Percentiles rank a stretch among this genome's conserved stretches.
These are phyloP conservation scores for Cadophora malorum DNA, from an alignment of 2,329 filamentous ascomycete species.

Conservation along the genomic window DNA sequence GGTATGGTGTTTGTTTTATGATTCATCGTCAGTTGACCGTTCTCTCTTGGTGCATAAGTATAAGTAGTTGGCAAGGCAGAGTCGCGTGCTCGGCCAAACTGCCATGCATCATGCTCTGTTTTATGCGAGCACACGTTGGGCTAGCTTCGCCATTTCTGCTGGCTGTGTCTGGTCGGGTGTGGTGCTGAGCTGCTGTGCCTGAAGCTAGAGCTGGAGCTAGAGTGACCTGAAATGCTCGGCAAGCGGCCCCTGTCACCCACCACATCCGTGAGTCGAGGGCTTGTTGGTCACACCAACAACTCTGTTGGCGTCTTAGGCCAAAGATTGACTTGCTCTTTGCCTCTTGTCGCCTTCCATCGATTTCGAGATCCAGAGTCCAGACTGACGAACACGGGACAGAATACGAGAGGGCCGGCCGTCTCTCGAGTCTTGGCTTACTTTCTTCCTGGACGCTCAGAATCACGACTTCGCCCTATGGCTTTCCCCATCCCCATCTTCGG, in stretches of 20 bases:
- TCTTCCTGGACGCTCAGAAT: not conserved
- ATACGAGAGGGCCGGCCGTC: not conserved
- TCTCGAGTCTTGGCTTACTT: not conserved
- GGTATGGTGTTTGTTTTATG: not conserved
- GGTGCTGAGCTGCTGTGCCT: no score
- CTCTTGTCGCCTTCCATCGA: no score
- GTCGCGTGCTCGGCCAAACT: not conserved
- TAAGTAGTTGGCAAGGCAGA: no score
- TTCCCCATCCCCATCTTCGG: not conserved
- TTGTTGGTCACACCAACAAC: not conserved
- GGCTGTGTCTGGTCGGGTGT: no score
- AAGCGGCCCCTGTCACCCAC: constrained; percentile 1
- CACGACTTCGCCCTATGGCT: constrained; percentile 3
- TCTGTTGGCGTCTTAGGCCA: no score
- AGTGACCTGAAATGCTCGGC: not conserved
- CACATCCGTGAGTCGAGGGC: not conserved
- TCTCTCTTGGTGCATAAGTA: not conserved
- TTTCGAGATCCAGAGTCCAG: no score
- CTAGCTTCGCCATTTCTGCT: no score
- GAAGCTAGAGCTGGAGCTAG: no score
- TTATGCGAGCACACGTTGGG: not conserved
- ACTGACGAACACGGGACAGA: not conserved
- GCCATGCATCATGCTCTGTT: not conserved
- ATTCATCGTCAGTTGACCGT: not conserved
- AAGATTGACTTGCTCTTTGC: no score